Evolutionary conservation across 306 rosid species (phyloP), one percentile per base, ranked within the genome.

Genomic region (Glycine latifolia): DNA sequence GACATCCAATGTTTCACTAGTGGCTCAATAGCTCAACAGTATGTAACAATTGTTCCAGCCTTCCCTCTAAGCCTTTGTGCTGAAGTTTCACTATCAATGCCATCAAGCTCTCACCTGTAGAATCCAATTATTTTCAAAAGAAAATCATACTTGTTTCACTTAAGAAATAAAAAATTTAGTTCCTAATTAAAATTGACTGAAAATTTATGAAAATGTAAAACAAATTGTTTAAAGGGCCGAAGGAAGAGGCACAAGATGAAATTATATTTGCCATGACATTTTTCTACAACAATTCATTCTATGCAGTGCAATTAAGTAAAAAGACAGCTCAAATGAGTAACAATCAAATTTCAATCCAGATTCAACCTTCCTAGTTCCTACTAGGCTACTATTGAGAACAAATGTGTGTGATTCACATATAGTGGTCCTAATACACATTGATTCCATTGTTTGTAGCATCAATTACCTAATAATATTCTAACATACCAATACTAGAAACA

Each of bases 41-140:
- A n/a, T 65, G 90, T 89, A 17, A 95, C 97, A 44, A 84, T 86
- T 66, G 98, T 95, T 86, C 99, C 99, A 44, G 95, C 97, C 37
- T 83, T 90, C 55, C 99, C 99, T 87, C 99, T 87, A 54, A 95
- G 94, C 81, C 85, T 95, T 76, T 86, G 89, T 11, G 97, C 96
- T 49, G 98, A 98, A 82, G 82, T 83, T 85, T 95, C 99, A 81
- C 94, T 86, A 83, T 70, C 92, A 77, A 95, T 31, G 58, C 99
- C 98, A 71, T 91, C 93, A 82, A 95, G 88, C 82, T 86, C 84
- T 91, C 98, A 76, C 98, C 98, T 93, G 85, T 69, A 83, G 37
- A n/a, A 48, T 66, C 82, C 67, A 70, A 81, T 56, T 70, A 59
- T 80, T 84, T 31, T 74, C 46, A 20, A 70, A 70, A 37, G 67